phyloP scores from a whole-genome alignment of 2,329 filamentous ascomycete species.

The Colletotrichum caudatum region DNA sequence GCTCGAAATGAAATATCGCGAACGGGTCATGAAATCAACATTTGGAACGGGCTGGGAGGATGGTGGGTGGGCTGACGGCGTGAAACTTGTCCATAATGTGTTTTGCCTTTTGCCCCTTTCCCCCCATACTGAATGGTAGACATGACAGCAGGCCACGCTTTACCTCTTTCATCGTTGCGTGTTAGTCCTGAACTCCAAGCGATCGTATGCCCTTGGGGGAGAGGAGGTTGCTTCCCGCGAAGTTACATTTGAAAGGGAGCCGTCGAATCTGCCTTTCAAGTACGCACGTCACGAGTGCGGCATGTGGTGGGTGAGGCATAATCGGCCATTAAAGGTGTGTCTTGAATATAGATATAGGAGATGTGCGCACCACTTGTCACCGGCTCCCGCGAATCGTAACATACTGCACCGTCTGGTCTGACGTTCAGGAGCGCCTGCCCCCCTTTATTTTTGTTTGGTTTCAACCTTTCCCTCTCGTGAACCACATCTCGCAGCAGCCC shows the following conservation, averaged over 20 bases:
- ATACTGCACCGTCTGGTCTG: neutral
- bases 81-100: slow-evolving; percentile 25
- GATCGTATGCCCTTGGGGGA: neutral
- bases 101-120: neutral
- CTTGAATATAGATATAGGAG: slow-evolving; percentile 25
- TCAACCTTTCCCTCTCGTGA: slow-evolving; percentile 1
- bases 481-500: neutral
- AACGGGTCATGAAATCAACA: neutral
- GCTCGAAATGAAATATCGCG: neutral
- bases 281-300: neutral
- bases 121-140: neutral
- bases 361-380: neutral
- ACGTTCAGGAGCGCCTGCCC: neutral
- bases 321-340: slow-evolving; percentile 8
- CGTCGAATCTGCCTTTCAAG: neutral
- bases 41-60: neutral
- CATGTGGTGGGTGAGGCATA: neutral
- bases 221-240: neutral
- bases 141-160: neutral
- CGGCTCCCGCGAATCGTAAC: neutral
- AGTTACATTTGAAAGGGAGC: neutral
- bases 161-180: neutral
- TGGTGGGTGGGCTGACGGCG: neutral
- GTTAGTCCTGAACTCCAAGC: neutral
- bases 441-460: neutral